These are phyloP conservation scores for Combretum micranthum DNA, from an alignment of 345 rosid species.

Conservation along the genomic window DNA sequence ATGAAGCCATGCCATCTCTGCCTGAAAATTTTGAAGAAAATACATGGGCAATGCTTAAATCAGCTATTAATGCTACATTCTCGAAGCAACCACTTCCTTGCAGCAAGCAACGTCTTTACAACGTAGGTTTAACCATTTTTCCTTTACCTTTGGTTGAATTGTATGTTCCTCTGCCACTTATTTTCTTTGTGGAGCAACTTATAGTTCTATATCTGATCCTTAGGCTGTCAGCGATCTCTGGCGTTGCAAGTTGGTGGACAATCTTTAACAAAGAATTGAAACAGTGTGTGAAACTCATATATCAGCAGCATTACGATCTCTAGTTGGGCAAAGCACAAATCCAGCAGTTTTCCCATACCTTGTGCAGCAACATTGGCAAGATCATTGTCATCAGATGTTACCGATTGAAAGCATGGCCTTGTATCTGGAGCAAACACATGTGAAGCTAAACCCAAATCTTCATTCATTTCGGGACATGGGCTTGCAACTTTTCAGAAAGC, in stretches of 20 bases:
- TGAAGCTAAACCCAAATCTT: slow-evolving; percentile 76
- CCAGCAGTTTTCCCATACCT: slow-evolving; percentile 79
- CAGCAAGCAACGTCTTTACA: slow-evolving; percentile 76
- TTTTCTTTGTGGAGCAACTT: slow-evolving; percentile 6
- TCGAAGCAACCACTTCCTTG: slow-evolving; percentile 61
- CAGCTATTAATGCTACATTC: slow-evolving; percentile 92
- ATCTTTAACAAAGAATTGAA: slow-evolving; percentile 79
- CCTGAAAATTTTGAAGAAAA: slow-evolving; percentile 84
- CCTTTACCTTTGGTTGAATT: slow-evolving; percentile 1
- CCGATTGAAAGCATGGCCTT: slow-evolving; percentile 96
- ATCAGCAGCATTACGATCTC: slow-evolving; percentile 60
- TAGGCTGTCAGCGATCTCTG: slow-evolving; percentile 93
- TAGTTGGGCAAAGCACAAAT: slow-evolving; percentile 96
- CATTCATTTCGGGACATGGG: slow-evolving; percentile 98
- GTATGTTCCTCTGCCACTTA: slow-evolving; percentile 10
- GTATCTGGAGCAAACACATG: slow-evolving; percentile 82
- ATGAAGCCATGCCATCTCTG: slow-evolving; percentile 73
- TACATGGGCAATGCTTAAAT: slow-evolving; percentile 85
- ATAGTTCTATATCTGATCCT: slow-evolving; percentile 12
- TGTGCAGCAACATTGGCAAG: slow-evolving; percentile 94
- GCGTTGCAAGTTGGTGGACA: slow-evolving; percentile 83
- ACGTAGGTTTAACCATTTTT: slow-evolving; percentile 38
- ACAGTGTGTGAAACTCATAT: slow-evolving; percentile 82
- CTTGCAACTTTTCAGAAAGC: slow-evolving; percentile 86
- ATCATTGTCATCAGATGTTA: slow-evolving; percentile 86